Percentiles rank a stretch among this genome's conserved stretches.
phyloP scores from a whole-genome alignment of 1,139 yeast genomes.

The Candida sanyaensis region DNA sequence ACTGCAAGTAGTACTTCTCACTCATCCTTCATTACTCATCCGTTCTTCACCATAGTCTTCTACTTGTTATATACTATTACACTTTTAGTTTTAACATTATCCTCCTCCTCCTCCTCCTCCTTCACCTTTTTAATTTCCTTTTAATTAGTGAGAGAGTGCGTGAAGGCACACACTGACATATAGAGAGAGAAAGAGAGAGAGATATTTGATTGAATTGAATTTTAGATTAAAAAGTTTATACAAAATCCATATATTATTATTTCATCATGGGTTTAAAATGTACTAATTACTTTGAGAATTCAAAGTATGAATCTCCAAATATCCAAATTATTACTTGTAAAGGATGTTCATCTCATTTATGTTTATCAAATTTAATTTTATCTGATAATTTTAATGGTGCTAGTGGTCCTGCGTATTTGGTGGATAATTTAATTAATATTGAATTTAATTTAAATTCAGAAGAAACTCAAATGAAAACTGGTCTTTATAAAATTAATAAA shows the following conservation, averaged over 20 bases:
- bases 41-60: too few species aligned
- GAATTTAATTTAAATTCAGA: slow-evolving; percentile 31
- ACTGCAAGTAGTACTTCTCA: too few species aligned
- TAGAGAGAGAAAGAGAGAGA: too few species aligned
- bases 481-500: slow-evolving; percentile 63
- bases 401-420: slow-evolving; percentile 55
- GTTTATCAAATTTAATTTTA: slow-evolving; percentile 45
- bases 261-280: slow-evolving; percentile 37
- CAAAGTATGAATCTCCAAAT: slow-evolving; percentile 34
- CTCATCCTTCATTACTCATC: too few species aligned
- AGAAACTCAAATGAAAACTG: slow-evolving; percentile 65
- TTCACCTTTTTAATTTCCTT: neutral
- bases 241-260: too few species aligned
- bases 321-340: slow-evolving; percentile 50
- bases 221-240: too few species aligned
- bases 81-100: too few species aligned
- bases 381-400: slow-evolving; percentile 54
- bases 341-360: slow-evolving; percentile 55
- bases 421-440: slow-evolving; percentile 48
- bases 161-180: too few species aligned
- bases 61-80: too few species aligned
- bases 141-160: too few species aligned
- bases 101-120: slow-evolving; percentile 1
- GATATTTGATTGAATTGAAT: too few species aligned
- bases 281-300: slow-evolving; percentile 39